These are phyloP conservation scores for Lanmaoa rubissima DNA, from an alignment of 768 basidiomycete species.

Conservation along the genomic window DNA sequence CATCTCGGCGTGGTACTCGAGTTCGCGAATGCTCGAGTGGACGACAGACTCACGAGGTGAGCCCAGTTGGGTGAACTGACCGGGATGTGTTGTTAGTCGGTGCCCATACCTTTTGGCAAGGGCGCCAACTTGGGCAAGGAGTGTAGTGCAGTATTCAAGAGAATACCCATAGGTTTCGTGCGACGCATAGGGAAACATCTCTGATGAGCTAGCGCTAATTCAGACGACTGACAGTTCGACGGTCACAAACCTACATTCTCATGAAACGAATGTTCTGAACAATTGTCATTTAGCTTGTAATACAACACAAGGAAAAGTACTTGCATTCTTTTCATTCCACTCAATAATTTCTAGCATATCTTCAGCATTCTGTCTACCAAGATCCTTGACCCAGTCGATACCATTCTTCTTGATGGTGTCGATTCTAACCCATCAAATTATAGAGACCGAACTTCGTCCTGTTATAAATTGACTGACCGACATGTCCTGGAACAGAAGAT, in stretches of 20 bases:
- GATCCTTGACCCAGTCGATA: conserved; percentile 75
- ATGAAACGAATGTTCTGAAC: conserved; percentile 75
- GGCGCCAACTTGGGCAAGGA: conserved; percentile 56
- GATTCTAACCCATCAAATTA: conserved; percentile 42
- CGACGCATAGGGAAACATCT: conserved; percentile 92
- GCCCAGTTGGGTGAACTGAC: conserved; percentile 82
- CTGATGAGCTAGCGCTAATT: conserved; percentile 54
- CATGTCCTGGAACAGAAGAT: conserved; percentile 78
- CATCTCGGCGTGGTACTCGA: conserved; percentile 87
- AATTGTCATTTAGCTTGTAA: background rate
- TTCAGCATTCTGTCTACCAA: conserved; percentile 71
- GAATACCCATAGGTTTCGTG: conserved; percentile 80
- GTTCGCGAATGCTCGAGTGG: conserved; percentile 71
- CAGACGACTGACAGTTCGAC: background rate
- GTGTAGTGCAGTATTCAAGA: conserved; percentile 64
- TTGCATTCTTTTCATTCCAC: conserved; percentile 88
- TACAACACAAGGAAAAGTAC: conserved; percentile 8
- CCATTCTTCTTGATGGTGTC: conserved; percentile 80
- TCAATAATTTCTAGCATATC: conserved; percentile 74
- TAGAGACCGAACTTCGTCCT: background rate
- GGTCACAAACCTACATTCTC: conserved; percentile 44
- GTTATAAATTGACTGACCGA: conserved; percentile 37
- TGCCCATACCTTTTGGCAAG: conserved; percentile 72
- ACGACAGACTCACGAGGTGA: conserved; percentile 77
- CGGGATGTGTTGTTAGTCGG: conserved; percentile 84